These are phyloP conservation scores for Bryoerythrophyllum caledonicum DNA, from an alignment of 225 moss, liverwort and hornwort genomes.

Conservation along the genomic window DNA sequence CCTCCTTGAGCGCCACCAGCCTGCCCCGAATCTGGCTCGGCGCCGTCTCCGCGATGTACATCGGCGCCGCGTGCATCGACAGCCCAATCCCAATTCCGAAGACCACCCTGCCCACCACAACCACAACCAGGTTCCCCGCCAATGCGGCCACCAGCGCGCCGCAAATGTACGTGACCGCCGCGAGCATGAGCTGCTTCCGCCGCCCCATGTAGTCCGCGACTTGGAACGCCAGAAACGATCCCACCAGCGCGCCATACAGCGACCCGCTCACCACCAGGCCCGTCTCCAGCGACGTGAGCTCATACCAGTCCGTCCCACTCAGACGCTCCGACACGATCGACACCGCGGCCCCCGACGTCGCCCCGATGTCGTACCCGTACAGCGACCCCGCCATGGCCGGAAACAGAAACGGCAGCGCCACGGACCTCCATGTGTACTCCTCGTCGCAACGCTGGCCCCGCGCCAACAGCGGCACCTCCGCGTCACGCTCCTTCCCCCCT, in stretches of 20 bases:
- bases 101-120: conserved; percentile 62
- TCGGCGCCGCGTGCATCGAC: conserved; percentile 91
- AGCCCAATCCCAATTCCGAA: conserved; percentile 83
- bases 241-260: conserved; percentile 80
- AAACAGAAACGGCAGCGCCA: conserved; percentile 75
- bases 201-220: conserved; percentile 80
- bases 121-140: conserved; percentile 46
- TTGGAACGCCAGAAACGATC: conserved; percentile 75
- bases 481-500: conserved; percentile 24
- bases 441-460: not conserved
- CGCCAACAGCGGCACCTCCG: conserved; percentile 24
- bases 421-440: conserved; percentile 36
- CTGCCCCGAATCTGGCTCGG: conserved; percentile 75
- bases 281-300: conserved; percentile 64
- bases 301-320: conserved; percentile 79
- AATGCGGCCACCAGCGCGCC: conserved; percentile 57
- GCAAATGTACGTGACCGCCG: conserved; percentile 53
- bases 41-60: conserved; percentile 95
- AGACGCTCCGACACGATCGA: conserved; percentile 57
- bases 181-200: conserved; percentile 68
- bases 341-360: conserved; percentile 79
- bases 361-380: conserved; percentile 90
- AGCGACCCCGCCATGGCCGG: conserved; percentile 80
- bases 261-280: conserved; percentile 94
- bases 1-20: conserved; percentile 80